Base-by-base conservation (phyloP, 441 rosid species). In the Croton setiger region DNA sequence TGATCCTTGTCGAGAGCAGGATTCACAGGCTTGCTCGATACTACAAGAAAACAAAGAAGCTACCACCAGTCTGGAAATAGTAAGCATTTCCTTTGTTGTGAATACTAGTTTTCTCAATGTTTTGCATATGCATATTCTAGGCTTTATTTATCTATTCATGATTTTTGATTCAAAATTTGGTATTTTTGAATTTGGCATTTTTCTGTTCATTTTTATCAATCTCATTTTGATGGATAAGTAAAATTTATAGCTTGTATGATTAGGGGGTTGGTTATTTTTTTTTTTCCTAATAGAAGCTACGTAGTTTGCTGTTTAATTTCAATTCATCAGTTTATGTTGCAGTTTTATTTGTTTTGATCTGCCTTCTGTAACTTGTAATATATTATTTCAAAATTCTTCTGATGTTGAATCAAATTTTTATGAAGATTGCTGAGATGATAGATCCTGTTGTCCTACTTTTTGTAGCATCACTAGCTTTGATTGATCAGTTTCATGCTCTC, bases 21-120 rank as follows among this genome's bases (percentile, higher is more conserved):
- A 87, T 84, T 66, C 92, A 89, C 73, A 85, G 91, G 39, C 90
- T 84, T 60, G 96, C 96, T 48, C 88, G 92, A 15, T 89, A 87
- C 68, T 89, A 88, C 85, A 87, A 89, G 87, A 89, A 85, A 80
- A 89, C 89, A 18, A 87, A 85, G 86, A 89, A 87, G 84, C 88
- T 89, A 54, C 93, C 91, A 3, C 91, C 93, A 13, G 91, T 89
- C 55, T 89, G 93, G 96, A 89, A 89, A 73, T 89, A 87, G 77
- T 74, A 74, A 63, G 77, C 21, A 31, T 17, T 14, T 15, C 11
- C 33, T 15, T 36, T 45, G 0, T 36, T 0, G 5, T n/a, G n/a
- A 45, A 3, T 20, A 7, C 0, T 0, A 8, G 27, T 5, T 15
- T 12, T 52, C 31, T 27, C 31, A 27, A 27, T 2, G 31, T n/a